Conservation (phyloP, 2,329 filamentous ascomycete genomes). For the Fusarium oxysporum region DNA sequence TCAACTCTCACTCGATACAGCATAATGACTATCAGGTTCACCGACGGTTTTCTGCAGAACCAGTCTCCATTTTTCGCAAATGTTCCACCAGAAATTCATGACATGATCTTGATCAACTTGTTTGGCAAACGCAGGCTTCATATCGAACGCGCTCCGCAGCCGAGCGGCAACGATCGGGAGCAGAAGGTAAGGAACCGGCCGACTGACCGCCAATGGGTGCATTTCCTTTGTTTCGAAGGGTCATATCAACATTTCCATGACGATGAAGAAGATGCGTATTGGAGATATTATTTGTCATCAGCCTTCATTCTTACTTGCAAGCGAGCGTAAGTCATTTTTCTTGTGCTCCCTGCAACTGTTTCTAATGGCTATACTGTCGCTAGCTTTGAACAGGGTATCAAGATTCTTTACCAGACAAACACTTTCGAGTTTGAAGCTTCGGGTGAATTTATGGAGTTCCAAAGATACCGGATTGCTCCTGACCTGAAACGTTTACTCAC, state of each 20-base stretch:
- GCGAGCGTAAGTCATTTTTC: not conserved
- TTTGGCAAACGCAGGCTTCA: not conserved
- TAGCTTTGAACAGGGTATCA: not conserved
- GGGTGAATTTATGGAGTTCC: not conserved
- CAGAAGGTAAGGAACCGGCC: not conserved
- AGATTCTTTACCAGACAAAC: constrained; percentile 4
- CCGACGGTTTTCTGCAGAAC: not conserved
- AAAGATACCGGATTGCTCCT: not conserved
- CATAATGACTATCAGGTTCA: not conserved
- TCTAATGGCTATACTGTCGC: not conserved
- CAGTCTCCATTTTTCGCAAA: not conserved
- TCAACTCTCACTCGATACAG: not conserved
- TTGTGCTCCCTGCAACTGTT: not conserved
- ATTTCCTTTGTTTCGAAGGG: not conserved
- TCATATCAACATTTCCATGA: not conserved
- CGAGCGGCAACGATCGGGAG: not conserved
- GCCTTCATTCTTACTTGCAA: constrained; percentile 11
- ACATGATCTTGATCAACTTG: not conserved
- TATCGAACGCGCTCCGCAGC: not conserved
- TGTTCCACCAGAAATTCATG: not conserved
- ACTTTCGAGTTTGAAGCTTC: not conserved
- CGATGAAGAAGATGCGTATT: not conserved
- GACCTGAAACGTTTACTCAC: not conserved
- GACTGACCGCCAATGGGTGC: not conserved
- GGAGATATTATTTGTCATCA: not conserved